Percentiles rank a stretch among this genome's conserved stretches.
Evolutionary conservation across 495 filamentous ascomycete genomes (phyloP).

Genomic region (Ascodesmis nigricans): DNA sequence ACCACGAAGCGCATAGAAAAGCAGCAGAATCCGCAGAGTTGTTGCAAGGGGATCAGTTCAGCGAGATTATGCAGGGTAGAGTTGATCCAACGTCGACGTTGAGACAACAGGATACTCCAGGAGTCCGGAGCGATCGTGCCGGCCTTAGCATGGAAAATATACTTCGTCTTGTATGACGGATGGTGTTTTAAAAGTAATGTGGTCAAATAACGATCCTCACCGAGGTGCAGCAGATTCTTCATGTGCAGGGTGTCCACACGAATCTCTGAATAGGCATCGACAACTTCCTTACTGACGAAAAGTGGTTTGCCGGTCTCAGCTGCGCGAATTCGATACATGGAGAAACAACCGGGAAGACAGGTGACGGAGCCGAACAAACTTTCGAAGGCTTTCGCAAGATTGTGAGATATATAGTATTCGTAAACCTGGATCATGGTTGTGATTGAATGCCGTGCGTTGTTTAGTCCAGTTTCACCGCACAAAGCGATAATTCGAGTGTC

Average conservation of each 20-base stretch:
- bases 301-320: slow-evolving; percentile 85
- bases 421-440: slow-evolving; percentile 99
- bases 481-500: slow-evolving; percentile 81
- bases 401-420: slow-evolving; percentile 96
- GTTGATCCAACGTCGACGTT: slow-evolving; percentile 98
- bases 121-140: slow-evolving; percentile 92
- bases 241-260: slow-evolving; percentile 95
- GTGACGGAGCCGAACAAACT: slow-evolving; percentile 93
- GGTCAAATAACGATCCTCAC: slow-evolving; percentile 89
- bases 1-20: slow-evolving; percentile 99
- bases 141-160: slow-evolving; percentile 72
- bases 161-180: slow-evolving; percentile 92
- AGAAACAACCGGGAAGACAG: slow-evolving; percentile 81
- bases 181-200: slow-evolving; percentile 87
- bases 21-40: slow-evolving; percentile 98
- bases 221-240: slow-evolving; percentile 92
- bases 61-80: slow-evolving; percentile 96
- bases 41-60: slow-evolving; percentile 76
- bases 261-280: slow-evolving; percentile 69
- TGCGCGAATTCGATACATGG: slow-evolving; percentile 91
- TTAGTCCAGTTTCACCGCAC: slow-evolving; percentile 84
- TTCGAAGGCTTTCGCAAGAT: slow-evolving; percentile 95
- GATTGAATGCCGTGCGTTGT: slow-evolving; percentile 78
- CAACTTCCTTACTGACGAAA: slow-evolving; percentile 78
- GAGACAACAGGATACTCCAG: slow-evolving; percentile 85